These are phyloP conservation scores for Nicotiana undulata DNA, from an alignment of 257 asterid species.

Conservation along the genomic window DNA sequence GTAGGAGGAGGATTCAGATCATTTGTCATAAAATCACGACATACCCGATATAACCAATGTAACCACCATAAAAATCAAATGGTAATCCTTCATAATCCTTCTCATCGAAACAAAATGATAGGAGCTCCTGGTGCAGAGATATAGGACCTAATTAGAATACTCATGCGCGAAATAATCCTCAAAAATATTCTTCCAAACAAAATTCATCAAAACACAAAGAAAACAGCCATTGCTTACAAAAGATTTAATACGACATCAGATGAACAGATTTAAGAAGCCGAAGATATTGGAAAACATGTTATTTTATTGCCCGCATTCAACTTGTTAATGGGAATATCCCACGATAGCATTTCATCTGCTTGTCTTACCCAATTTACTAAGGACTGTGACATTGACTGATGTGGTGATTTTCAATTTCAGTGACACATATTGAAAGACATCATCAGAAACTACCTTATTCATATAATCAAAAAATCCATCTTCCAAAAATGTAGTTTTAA, in stretches of 20 bases:
- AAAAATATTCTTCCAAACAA: neutral
- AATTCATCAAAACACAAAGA: neutral
- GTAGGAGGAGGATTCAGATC: neutral
- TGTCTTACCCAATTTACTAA: neutral
- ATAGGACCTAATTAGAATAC: neutral
- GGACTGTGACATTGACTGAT: neutral
- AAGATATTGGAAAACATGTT: neutral
- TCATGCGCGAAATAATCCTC: neutral
- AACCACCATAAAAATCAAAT: slow-evolving; percentile 89
- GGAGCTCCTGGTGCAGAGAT: slow-evolving; percentile 62
- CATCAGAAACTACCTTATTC: slow-evolving; percentile 40
- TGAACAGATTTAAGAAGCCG: neutral
- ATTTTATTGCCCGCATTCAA: neutral
- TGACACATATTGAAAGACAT: neutral
- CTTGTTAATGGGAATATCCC: neutral
- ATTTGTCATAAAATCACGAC: neutral
- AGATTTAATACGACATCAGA: neutral
- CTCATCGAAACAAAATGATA: slow-evolving; percentile 60
- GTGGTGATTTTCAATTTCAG: neutral
- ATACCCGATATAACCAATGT: slow-evolving; percentile 93
- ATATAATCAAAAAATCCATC: slow-evolving; percentile 77
- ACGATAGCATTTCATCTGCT: neutral
- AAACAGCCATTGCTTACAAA: neutral
- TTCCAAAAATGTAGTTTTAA: slow-evolving; percentile 30
- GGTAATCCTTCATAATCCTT: slow-evolving; percentile 88